Evolutionary conservation across 2,329 filamentous ascomycete genomes (phyloP).

Genomic region (Paraconiothyrium sp.): DNA sequence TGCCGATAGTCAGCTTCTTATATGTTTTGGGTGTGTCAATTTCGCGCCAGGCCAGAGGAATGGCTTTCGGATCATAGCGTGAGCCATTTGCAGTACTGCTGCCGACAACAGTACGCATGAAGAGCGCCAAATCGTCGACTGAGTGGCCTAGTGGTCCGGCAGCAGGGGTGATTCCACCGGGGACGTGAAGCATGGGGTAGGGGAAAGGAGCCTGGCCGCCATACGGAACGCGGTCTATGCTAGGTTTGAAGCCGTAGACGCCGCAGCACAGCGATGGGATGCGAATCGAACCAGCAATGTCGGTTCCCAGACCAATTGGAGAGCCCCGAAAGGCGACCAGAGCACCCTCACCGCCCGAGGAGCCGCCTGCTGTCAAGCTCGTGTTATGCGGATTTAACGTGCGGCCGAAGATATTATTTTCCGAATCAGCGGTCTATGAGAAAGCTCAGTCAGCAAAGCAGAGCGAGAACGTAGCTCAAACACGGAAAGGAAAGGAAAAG

Average conservation of each 20-base stretch:
- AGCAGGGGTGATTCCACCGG: background rate
- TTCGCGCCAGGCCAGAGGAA: background rate
- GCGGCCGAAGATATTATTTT: slow-evolving; percentile 57
- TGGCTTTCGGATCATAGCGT: background rate
- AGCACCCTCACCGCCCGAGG: slow-evolving; percentile 59
- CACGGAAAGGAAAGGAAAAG: background rate
- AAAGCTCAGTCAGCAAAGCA: background rate
- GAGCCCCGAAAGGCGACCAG: slow-evolving; percentile 56
- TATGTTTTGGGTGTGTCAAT: background rate
- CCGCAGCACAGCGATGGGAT: slow-evolving; percentile 63
- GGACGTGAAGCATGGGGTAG: background rate
- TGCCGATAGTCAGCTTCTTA: background rate
- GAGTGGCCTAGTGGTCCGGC: slow-evolving; percentile 1
- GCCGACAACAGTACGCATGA: background rate
- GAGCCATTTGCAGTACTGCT: background rate
- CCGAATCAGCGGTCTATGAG: slow-evolving; percentile 55
- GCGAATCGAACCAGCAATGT: slow-evolving; percentile 59
- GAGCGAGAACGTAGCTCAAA: background rate
- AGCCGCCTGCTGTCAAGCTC: slow-evolving; percentile 58
- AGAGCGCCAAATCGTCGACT: background rate
- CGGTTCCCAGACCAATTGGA: slow-evolving; percentile 58
- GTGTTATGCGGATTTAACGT: slow-evolving; percentile 55
- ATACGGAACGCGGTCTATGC: background rate
- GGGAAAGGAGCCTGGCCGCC: background rate
- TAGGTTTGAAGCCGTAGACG: slow-evolving; percentile 58